These are phyloP conservation scores for Saturnispora quitensis DNA, from an alignment of 805 yeast species.

Conservation along the genomic window DNA sequence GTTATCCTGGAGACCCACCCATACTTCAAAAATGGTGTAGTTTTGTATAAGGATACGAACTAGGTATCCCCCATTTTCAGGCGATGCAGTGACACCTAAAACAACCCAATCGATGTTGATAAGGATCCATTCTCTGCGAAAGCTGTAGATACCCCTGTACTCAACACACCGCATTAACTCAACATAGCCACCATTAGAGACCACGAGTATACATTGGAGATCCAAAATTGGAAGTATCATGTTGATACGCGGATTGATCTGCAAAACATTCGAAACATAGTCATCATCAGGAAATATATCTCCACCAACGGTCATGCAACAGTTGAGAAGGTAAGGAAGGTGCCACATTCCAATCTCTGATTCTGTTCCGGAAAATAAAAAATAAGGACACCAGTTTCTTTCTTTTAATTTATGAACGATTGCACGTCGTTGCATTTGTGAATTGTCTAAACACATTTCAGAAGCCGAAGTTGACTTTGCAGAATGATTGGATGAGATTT, in stretches of 20 bases:
- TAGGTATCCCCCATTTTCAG: neutral
- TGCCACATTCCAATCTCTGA: conserved; percentile 2
- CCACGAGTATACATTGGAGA: conserved; percentile 32
- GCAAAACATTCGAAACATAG: conserved; percentile 13
- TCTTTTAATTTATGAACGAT: neutral
- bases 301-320: neutral
- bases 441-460: neutral
- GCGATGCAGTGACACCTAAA: neutral
- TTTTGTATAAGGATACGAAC: neutral
- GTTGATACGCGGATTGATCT: conserved; percentile 21
- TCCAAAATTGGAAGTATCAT: conserved; percentile 29
- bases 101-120: conserved; percentile 15
- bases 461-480: neutral
- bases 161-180: conserved; percentile 34
- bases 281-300: neutral
- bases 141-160: conserved; percentile 32
- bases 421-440: conserved; percentile 1
- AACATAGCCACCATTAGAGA: conserved; percentile 36
- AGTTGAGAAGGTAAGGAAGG: neutral
- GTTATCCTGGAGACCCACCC: neutral
- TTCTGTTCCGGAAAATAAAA: neutral
- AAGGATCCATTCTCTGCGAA: conserved; percentile 38
- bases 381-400: neutral
- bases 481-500: neutral
- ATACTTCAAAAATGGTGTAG: neutral